Evolutionary conservation across 805 yeast species (phyloP).

Genomic region (Metschnikowia lochheadii): DNA sequence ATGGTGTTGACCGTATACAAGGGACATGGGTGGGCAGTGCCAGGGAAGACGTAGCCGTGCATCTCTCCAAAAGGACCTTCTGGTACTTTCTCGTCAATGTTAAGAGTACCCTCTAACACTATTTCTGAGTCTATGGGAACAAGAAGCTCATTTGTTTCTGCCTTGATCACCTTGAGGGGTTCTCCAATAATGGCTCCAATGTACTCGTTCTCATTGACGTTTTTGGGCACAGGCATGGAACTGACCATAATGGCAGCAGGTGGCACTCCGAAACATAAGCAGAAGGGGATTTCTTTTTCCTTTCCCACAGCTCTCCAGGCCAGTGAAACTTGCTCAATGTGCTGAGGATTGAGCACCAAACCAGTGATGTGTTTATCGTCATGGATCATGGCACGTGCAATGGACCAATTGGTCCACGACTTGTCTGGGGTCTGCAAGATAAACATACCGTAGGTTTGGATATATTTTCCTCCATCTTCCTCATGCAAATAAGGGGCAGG

Average conservation of each 20-base stretch:
- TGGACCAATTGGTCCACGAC: slow-evolving; percentile 26
- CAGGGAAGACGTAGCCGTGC: slow-evolving; percentile 25
- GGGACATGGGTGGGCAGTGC: slow-evolving; percentile 23
- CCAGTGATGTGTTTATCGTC: slow-evolving; percentile 22
- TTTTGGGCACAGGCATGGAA: slow-evolving; percentile 36
- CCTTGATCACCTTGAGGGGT: slow-evolving; percentile 21
- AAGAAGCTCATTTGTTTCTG: slow-evolving; percentile 19
- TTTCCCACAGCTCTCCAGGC: slow-evolving; percentile 21
- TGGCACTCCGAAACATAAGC: slow-evolving; percentile 25
- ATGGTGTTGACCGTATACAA: slow-evolving; percentile 20
- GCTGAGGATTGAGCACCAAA: slow-evolving; percentile 23
- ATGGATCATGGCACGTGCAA: slow-evolving; percentile 24
- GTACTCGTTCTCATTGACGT: slow-evolving; percentile 20
- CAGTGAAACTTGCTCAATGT: slow-evolving; percentile 21
- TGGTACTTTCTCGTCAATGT: slow-evolving; percentile 10
- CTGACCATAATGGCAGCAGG: slow-evolving; percentile 25
- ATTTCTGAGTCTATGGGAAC: slow-evolving; percentile 24
- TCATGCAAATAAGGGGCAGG: slow-evolving; percentile 22
- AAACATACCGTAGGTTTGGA: slow-evolving; percentile 27
- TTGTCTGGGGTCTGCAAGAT: slow-evolving; percentile 23
- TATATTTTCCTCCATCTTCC: slow-evolving; percentile 23
- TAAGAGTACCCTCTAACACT: slow-evolving; percentile 22
- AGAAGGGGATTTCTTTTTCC: slow-evolving; percentile 20
- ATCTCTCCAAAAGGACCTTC: slow-evolving; percentile 31
- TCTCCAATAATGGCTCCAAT: slow-evolving; percentile 25